Evolutionary conservation across 768 basidiomycete genomes (phyloP).

Genomic region (Tulasnella sp.): DNA sequence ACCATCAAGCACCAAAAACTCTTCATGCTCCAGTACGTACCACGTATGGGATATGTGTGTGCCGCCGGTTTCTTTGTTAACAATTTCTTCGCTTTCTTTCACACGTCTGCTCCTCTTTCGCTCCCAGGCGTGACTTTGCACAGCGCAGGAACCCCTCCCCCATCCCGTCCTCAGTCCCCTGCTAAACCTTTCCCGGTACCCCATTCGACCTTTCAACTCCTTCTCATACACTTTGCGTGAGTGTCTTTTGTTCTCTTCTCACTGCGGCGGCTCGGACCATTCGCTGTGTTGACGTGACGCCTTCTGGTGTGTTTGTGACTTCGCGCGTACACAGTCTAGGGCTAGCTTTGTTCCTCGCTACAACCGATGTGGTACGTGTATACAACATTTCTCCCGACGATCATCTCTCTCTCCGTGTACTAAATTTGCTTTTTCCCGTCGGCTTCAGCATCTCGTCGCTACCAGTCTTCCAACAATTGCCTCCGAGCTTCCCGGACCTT

Average conservation of each 20-base stretch:
- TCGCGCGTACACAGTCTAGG: constrained; percentile 48
- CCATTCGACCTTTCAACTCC: constrained; percentile 9
- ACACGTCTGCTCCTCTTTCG: neutral
- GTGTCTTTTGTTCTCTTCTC: neutral
- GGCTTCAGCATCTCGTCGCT: constrained; percentile 41
- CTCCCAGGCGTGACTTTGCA: constrained; percentile 9
- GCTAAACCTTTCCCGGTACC: neutral
- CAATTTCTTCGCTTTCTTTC: neutral
- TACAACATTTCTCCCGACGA: neutral
- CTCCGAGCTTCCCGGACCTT: constrained; percentile 56
- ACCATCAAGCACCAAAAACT: neutral
- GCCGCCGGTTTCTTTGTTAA: constrained; percentile 5
- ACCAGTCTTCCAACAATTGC: constrained; percentile 77
- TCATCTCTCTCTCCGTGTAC: neutral
- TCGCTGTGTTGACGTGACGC: neutral
- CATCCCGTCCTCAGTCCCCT: neutral
- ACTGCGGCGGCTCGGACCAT: neutral
- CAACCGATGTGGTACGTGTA: constrained; percentile 66
- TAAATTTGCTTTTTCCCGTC: constrained; percentile 39
- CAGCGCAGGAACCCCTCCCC: neutral
- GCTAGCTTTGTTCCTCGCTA: constrained; percentile 73
- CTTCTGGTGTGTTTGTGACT: constrained; percentile 4
- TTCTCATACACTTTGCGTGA: constrained; percentile 19
- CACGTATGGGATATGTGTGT: neutral
- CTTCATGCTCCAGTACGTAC: constrained; percentile 14